Evolutionary conservation across 169 alveolate genomes (phyloP).

Genomic region (Eimeria maxima): DNA sequence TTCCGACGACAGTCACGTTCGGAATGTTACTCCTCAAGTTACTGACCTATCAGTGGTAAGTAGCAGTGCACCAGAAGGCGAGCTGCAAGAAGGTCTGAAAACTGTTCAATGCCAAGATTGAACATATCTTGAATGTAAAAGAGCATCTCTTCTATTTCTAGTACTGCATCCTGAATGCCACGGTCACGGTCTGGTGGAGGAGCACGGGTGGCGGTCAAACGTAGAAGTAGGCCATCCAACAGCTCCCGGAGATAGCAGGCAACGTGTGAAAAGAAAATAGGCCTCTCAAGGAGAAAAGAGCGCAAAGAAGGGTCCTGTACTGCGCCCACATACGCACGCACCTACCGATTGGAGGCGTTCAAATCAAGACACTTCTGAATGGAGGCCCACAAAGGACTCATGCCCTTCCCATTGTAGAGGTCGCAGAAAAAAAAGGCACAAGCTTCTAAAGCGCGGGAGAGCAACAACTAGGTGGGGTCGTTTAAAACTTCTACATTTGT

Average conservation of each 20-base stretch:
- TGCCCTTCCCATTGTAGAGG: background rate
- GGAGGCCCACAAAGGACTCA: too few relatives aligned
- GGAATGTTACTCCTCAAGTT: background rate
- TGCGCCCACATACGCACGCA: background rate
- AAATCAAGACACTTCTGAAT: background rate
- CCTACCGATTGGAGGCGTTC: background rate
- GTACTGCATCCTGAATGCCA: slow-evolving; percentile 21
- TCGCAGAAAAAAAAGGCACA: background rate
- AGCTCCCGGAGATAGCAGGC: slow-evolving; percentile 81
- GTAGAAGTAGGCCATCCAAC: slow-evolving; percentile 56
- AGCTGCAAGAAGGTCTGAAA: slow-evolving; percentile 59
- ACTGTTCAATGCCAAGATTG: slow-evolving; percentile 58
- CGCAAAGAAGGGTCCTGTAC: slow-evolving; percentile 73
- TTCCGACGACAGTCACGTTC: background rate
- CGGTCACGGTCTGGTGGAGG: slow-evolving; percentile 15
- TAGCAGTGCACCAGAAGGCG: slow-evolving; percentile 73
- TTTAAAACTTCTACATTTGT: background rate
- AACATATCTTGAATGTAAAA: slow-evolving; percentile 79
- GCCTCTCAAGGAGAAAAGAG: slow-evolving; percentile 42
- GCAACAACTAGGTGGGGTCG: background rate
- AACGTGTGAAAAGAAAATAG: slow-evolving; percentile 79
- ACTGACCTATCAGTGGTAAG: slow-evolving; percentile 66
- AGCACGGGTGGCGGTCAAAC: background rate
- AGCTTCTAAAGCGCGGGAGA: background rate
- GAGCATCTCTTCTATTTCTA: slow-evolving; percentile 78